These are phyloP conservation scores for Dendrobium catenatum DNA, from an alignment of 106 monocot species.

Conservation along the genomic window DNA sequence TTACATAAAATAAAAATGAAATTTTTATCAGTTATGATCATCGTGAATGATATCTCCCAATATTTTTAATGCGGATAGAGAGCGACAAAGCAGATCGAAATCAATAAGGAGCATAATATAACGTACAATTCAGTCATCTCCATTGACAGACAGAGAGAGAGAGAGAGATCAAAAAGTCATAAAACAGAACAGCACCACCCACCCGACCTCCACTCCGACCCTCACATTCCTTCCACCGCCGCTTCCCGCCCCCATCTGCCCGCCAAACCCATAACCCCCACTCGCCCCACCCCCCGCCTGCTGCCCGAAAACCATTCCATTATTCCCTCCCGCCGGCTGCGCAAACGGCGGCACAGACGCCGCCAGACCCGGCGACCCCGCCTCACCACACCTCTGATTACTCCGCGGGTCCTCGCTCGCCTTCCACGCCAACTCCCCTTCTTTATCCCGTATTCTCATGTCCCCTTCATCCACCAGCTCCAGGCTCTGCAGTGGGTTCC, in stretches of 20 bases:
- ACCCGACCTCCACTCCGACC: not conserved
- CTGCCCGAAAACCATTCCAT: slow-evolving; percentile 27
- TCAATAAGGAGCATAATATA: too few relatives aligned
- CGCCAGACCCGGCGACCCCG: slow-evolving; percentile 34
- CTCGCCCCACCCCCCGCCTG: slow-evolving; percentile 6
- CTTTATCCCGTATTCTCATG: slow-evolving; percentile 38
- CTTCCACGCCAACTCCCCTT: slow-evolving; percentile 48
- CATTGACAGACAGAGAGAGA: too few relatives aligned
- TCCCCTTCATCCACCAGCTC: slow-evolving; percentile 57
- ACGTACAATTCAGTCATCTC: too few relatives aligned
- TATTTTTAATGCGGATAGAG: too few relatives aligned
- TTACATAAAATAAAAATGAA: too few relatives aligned
- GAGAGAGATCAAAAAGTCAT: too few relatives aligned
- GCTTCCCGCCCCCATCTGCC: not conserved
- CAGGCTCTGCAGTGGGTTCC: slow-evolving; percentile 20
- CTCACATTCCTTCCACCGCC: not conserved
- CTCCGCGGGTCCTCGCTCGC: slow-evolving; percentile 43
- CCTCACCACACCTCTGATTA: slow-evolving; percentile 31
- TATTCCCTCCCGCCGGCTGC: slow-evolving; percentile 6
- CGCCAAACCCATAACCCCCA: not conserved
- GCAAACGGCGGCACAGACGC: slow-evolving; percentile 38
- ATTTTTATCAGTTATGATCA: too few relatives aligned
- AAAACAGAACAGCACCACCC: not conserved
- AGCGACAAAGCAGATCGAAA: too few relatives aligned
- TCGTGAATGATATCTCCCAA: too few relatives aligned